Evolutionary conservation across 1,284 basidiomycete genomes (phyloP), one percentile per base, ranked within the genome.

Genomic region (Agroathelia rolfsii): DNA sequence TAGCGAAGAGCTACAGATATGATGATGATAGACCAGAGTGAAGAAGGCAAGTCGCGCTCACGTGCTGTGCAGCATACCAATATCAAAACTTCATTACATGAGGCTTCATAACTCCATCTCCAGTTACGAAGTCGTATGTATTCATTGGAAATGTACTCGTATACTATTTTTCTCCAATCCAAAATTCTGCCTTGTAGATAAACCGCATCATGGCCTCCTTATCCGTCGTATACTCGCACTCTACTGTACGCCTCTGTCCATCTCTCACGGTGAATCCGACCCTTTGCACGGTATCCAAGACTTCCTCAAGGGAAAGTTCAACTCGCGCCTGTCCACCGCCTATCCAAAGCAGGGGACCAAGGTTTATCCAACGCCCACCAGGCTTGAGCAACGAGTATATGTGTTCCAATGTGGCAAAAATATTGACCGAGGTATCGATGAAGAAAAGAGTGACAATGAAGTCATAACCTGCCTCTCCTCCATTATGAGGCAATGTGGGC

Each of bases 371-470:
- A 5, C 51, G 59, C 1, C 76, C 77, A 3, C 72, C 70, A 0
- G 71, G 68, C 19, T 61, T 61, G 10, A 78, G 59, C 14, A 77
- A 58, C 10, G 43, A 21, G 44, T 71, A 56, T 19, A 77, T 72
- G 16, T 74, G 68, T 31, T 63, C 55, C 34, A 72, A 52, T 3
- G 72, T 71, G 5, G 64, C 51, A 36, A 77, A 56, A 13, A 70
- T 59, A 46, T 79, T 75, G 27, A 66, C 51, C 1, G 76, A 74
- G 8, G 76, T 79, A 56, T 76, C 75, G 48, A 81, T 72, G 59
- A 81, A 81, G 57, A 78, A 80, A 7, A 79, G 59, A 4, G 76
- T 79, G 7, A 74, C 62, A 40, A 79, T 58, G 42, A 58, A 69
- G 47, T 77, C 70, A 49, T 72, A 77, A 4, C 66, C 63, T 9